These are phyloP conservation scores for bread wheat (Triticum aestivum) DNA, from an alignment of 176 grass and related monocot species.

Conservation along the genomic window IWGSC_CS_RefSeq_v2.1 NC_057807.1:34928756-34929255, in stretches of 20 bases:
- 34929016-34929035: neutral
- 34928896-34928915: slow-evolving; percentile 2
- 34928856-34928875: neutral
- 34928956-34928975: neutral
- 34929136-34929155: neutral
- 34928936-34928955: neutral
- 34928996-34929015: neutral
- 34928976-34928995: slow-evolving; percentile 10
- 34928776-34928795: neutral
- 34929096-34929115: neutral
- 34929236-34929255: neutral
- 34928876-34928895: neutral
- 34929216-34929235: neutral
- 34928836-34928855: neutral
- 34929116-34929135: neutral
- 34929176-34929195: neutral
- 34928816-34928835: neutral
- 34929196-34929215: neutral
- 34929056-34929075: neutral
- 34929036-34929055: neutral
- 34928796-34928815: neutral
- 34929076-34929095: neutral
- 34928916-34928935: neutral
- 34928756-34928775: neutral
- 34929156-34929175: neutral